Conservation (phyloP, 2,329 filamentous ascomycete genomes). For the Aspergillus persii region DNA sequence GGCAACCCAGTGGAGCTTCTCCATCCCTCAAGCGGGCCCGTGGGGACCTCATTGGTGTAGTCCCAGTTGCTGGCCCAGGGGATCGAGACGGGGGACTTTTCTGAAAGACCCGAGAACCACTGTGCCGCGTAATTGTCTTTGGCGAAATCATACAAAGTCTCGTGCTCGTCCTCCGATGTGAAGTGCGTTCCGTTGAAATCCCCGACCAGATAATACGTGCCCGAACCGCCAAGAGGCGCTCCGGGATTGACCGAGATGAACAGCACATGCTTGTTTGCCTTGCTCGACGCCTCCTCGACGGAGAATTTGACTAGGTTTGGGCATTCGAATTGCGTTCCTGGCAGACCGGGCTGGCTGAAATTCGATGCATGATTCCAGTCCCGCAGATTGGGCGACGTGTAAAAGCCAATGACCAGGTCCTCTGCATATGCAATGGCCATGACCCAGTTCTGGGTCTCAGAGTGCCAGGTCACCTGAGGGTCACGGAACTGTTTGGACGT, state of each 20-base stretch:
- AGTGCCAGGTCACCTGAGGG: conserved; percentile 62
- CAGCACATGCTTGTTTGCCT: conserved; percentile 23
- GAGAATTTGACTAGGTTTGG: conserved; percentile 61
- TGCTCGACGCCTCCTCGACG: conserved; percentile 27
- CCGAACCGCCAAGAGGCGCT: conserved; percentile 39
- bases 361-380: conserved; percentile 60
- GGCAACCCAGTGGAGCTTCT: conserved; percentile 54
- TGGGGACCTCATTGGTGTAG: conserved; percentile 56
- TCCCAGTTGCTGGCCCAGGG: conserved; percentile 62
- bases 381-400: conserved; percentile 58
- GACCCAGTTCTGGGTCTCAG: conserved; percentile 53
- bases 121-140: conserved; percentile 50
- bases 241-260: conserved; percentile 33
- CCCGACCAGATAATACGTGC: conserved; percentile 45
- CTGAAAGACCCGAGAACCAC: conserved; percentile 51
- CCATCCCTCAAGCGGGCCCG: conserved; percentile 53
- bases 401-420: conserved; percentile 61
- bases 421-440: conserved; percentile 56
- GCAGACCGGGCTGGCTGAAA: conserved; percentile 54
- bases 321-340: conserved; percentile 61
- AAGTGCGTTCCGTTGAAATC: conserved; percentile 59
- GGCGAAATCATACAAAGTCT: conserved; percentile 28
- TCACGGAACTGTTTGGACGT: conserved; percentile 61
- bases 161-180: conserved; percentile 18
- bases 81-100: conserved; percentile 47